Evolutionary conservation across 1,284 basidiomycete species (phyloP).

Genomic region (Uromyces viciae-fabae): DNA sequence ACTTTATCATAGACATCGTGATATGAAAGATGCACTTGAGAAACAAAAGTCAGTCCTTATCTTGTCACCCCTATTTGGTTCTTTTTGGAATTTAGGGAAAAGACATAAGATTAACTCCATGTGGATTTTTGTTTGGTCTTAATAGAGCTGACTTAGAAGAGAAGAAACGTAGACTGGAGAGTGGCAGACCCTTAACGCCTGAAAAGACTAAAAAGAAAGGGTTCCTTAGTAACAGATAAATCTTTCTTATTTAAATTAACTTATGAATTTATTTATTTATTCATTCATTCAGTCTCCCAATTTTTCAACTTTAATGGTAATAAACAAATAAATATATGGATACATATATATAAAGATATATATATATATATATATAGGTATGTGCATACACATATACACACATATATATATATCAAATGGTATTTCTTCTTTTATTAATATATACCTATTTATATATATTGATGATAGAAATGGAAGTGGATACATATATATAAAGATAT

Average conservation of each 20-base stretch:
- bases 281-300: neutral
- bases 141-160: constrained; percentile 45
- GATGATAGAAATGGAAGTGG: neutral
- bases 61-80: no score
- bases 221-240: constrained; percentile 43
- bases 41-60: constrained; percentile 40
- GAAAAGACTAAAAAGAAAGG: constrained; percentile 45
- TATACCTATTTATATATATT: neutral
- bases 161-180: constrained; percentile 42
- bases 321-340: neutral
- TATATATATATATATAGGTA: neutral
- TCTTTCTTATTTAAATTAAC: neutral
- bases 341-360: neutral
- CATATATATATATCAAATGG: no score
- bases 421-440: neutral
- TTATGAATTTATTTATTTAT: neutral
- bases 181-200: constrained; percentile 44
- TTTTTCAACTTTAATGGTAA: no score
- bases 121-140: neutral
- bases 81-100: neutral
- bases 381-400: no score
- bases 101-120: neutral
- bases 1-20: constrained; percentile 90
- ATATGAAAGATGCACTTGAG: constrained; percentile 85
- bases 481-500: neutral